phyloP scores from a whole-genome alignment of 495 filamentous ascomycete species.

The Niebla homalea region DNA sequence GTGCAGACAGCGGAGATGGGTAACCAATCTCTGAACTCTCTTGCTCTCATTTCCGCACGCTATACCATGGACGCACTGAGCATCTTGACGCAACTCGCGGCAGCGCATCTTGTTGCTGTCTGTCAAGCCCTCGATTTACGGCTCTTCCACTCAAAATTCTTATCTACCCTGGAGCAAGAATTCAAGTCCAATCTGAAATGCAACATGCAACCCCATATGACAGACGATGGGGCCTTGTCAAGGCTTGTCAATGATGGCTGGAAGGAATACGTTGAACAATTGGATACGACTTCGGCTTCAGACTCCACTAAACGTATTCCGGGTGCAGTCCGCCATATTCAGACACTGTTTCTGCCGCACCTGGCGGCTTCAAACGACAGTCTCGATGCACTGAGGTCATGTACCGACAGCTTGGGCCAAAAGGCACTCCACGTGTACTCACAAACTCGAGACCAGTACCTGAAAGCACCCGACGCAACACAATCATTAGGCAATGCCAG shows the following conservation, averaged over 20 bases:
- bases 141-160: too few species aligned
- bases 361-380: neutral
- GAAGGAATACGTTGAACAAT: too few species aligned
- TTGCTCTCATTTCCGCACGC: slow-evolving; percentile 44
- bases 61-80: slow-evolving; percentile 41
- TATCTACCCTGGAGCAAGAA: too few species aligned
- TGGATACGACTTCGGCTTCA: neutral
- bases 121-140: slow-evolving; percentile 35
- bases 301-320: neutral
- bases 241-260: too few species aligned
- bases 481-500: neutral
- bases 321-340: neutral
- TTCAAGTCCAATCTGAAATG: too few species aligned
- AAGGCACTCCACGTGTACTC: neutral
- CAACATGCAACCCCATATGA: too few species aligned
- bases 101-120: slow-evolving; percentile 34
- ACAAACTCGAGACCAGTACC: neutral
- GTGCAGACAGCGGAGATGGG: slow-evolving; percentile 46
- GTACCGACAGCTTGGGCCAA: neutral
- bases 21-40: slow-evolving; percentile 48
- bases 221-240: too few species aligned
- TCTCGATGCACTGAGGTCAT: neutral
- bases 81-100: slow-evolving; percentile 37
- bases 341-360: neutral
- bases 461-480: neutral